These are phyloP conservation scores for Nemania sp. DNA, from an alignment of 2,329 filamentous ascomycete species.

Conservation along the genomic window DNA sequence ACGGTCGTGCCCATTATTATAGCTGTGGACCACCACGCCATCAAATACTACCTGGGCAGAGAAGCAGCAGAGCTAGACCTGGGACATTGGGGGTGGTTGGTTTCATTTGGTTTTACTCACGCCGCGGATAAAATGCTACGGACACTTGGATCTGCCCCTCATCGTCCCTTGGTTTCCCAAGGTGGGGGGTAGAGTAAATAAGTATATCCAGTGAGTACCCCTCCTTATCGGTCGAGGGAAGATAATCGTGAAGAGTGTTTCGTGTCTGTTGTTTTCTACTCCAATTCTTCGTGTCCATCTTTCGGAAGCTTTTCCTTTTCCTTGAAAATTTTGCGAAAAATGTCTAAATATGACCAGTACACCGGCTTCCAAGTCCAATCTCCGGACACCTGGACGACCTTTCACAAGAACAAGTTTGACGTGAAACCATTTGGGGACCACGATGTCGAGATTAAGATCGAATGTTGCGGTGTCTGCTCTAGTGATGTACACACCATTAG, in stretches of 20 bases:
- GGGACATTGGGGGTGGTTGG: constrained; percentile 5
- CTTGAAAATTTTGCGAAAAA: constrained; percentile 44
- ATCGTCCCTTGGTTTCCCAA: constrained; percentile 11
- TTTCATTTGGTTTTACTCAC: constrained; percentile 13
- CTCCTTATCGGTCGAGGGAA: constrained; percentile 19
- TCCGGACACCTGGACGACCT: constrained; percentile 67
- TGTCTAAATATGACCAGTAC: constrained; percentile 71
- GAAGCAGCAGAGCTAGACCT: constrained; percentile 12
- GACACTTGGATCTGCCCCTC: constrained; percentile 31
- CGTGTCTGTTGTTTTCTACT: constrained; percentile 12
- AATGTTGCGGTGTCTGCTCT: constrained; percentile 81
- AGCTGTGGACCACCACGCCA: constrained; percentile 25
- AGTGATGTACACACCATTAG: constrained; percentile 78
- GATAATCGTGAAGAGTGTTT: constrained; percentile 16
- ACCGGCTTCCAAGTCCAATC: constrained; percentile 70
- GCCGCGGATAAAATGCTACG: constrained; percentile 30
- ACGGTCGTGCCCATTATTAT: constrained; percentile 25
- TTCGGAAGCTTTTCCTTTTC: background rate
- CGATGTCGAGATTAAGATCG: constrained; percentile 89
- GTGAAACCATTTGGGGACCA: constrained; percentile 88
- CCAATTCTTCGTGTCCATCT: background rate
- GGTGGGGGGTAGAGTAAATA: constrained; percentile 35
- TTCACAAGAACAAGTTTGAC: constrained; percentile 79
- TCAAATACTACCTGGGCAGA: constrained; percentile 1
- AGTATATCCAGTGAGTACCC: constrained; percentile 33